A percentile compares a stretch with the other conserved stretches of the same genome.
Conservation (phyloP, 495 filamentous ascomycete genomes). For the Eremomyces bilateralis region DNA sequence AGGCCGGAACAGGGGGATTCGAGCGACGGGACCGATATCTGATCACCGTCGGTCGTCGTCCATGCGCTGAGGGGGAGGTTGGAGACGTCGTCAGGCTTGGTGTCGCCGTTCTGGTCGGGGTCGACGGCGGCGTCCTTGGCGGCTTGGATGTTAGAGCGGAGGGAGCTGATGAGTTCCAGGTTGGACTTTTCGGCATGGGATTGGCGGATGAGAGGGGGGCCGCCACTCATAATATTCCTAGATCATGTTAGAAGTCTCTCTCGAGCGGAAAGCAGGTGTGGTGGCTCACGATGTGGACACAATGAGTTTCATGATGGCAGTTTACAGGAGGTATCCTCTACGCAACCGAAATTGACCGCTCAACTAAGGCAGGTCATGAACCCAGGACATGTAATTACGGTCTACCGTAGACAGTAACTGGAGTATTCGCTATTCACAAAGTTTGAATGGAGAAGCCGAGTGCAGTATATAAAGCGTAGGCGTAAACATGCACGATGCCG, state of each 20-base stretch:
- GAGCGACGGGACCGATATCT: constrained; percentile 48
- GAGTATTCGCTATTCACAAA: too few species aligned
- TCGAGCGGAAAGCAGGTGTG: constrained; percentile 4
- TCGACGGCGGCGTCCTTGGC: constrained; percentile 1
- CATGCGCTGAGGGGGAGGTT: constrained; percentile 27
- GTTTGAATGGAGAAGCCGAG: too few species aligned
- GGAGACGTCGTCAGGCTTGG: constrained; percentile 10
- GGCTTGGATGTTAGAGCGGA: constrained; percentile 37
- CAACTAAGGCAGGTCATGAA: too few species aligned
- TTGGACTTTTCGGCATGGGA: constrained; percentile 58
- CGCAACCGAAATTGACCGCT: too few species aligned
- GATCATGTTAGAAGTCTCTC: constrained; percentile 1
- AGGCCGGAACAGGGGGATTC: constrained; percentile 49
- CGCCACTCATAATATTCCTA: constrained; percentile 51
- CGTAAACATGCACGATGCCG: too few species aligned
- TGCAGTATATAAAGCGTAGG: too few species aligned
- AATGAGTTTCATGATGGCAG: constrained; percentile 50
- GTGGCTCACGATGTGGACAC: constrained; percentile 62
- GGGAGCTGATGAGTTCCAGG: constrained; percentile 66
- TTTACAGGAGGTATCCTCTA: background rate
- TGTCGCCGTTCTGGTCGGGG: constrained; percentile 4
- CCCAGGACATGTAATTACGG: constrained; percentile 5
- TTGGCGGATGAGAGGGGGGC: constrained; percentile 60
- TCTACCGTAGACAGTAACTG: too few species aligned
- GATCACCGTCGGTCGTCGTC: constrained; percentile 37